Conservation (phyloP, 805 yeast species). For the Teunomyces gatunensis region DNA sequence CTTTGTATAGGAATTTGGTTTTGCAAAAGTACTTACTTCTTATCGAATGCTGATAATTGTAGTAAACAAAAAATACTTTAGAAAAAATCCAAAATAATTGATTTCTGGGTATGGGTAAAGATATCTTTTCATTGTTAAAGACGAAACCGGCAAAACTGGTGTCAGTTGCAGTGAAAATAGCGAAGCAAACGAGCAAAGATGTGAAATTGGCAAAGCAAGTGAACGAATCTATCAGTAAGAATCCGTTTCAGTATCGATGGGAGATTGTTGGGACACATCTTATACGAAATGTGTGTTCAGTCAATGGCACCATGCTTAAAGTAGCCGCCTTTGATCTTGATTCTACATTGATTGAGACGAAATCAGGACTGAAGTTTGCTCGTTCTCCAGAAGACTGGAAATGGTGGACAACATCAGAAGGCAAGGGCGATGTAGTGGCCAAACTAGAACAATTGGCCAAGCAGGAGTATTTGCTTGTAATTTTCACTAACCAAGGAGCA, state of each 20-base stretch:
- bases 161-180: not conserved
- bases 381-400: slow-evolving; percentile 71
- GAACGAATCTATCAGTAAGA: not conserved
- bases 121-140: not conserved
- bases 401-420: slow-evolving; percentile 33
- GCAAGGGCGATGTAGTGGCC: slow-evolving; percentile 16
- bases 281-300: slow-evolving; percentile 5
- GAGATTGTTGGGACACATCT: slow-evolving; percentile 6
- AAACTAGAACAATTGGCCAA: slow-evolving; percentile 21
- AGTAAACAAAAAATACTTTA: not conserved
- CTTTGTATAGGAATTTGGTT: too few relatives aligned
- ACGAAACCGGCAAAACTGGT: not conserved
- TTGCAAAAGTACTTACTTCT: not conserved
- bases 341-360: slow-evolving; percentile 68
- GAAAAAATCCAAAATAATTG: not conserved
- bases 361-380: slow-evolving; percentile 59
- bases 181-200: not conserved
- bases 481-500: slow-evolving; percentile 87
- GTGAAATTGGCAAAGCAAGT: not conserved
- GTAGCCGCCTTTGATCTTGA: slow-evolving; percentile 85
- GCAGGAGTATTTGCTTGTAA: slow-evolving; percentile 46
- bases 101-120: not conserved
- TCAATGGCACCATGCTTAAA: slow-evolving; percentile 16
- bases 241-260: not conserved
- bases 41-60: too few relatives aligned